These are phyloP conservation scores for Gossypium anomalum DNA, from an alignment of 345 rosid species.

Conservation along the genomic window DNA sequence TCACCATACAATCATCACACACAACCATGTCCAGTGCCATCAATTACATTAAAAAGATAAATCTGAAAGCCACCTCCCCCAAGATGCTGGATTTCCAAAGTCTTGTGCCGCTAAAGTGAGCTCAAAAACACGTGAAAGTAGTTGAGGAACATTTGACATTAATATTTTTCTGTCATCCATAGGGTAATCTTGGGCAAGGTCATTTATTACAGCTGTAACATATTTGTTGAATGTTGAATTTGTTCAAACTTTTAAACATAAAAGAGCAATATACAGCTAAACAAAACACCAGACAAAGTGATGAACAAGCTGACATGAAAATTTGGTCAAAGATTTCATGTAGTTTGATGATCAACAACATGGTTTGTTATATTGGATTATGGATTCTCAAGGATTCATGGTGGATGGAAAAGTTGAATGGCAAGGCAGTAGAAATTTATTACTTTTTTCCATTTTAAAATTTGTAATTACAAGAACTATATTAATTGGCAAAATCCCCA, in stretches of 20 bases:
- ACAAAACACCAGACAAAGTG: constrained; percentile 1
- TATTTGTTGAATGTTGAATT: background rate
- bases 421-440: too few relatives aligned
- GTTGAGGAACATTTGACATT: constrained; percentile 12
- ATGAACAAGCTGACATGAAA: background rate
- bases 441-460: too few relatives aligned
- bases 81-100: background rate
- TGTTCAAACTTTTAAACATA: background rate
- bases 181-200: too few relatives aligned
- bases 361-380: background rate
- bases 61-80: too few relatives aligned
- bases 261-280: background rate
- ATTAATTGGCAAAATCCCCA: background rate
- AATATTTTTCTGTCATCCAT: background rate
- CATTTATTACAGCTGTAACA: background rate
- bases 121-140: background rate
- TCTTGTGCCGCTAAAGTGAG: background rate
- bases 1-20: too few relatives aligned
- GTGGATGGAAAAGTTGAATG: too few relatives aligned
- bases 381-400: too few relatives aligned
- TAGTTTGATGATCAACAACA: background rate
- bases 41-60: too few relatives aligned
- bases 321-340: constrained; percentile 5
- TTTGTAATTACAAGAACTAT: too few relatives aligned
- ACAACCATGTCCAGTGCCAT: too few relatives aligned